A percentile compares a stretch with the other conserved stretches of the same genome.
These are phyloP conservation scores for Glebionis coronaria DNA, from an alignment of 129 eudicot species.

Conservation along the genomic window DNA sequence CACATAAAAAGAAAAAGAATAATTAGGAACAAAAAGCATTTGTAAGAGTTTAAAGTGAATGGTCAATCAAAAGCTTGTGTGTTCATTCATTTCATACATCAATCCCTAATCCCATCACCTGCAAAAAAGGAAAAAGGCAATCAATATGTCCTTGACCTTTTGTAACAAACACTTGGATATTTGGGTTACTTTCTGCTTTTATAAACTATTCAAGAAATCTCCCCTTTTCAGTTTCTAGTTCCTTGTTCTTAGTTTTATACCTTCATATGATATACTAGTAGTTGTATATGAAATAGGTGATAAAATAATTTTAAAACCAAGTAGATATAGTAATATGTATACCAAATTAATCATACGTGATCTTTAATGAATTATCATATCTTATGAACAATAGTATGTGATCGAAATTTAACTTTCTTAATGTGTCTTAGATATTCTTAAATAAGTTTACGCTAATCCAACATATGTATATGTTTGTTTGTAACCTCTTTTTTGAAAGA, in stretches of 20 bases:
- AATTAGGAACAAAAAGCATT: constrained; percentile 34
- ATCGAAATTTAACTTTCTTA: background rate
- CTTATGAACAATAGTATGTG: background rate
- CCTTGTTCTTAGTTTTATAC: constrained; percentile 19
- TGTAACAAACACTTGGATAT: constrained; percentile 24
- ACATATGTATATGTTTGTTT: no score
- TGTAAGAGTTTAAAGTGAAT: constrained; percentile 32
- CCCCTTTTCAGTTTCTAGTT: constrained; percentile 18
- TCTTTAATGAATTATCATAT: background rate
- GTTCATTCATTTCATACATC: constrained; percentile 36
- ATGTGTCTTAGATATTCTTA: background rate
- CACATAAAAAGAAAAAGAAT: constrained; percentile 27
- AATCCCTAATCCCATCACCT: constrained; percentile 41
- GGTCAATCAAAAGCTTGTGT: constrained; percentile 40
- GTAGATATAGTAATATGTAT: background rate
- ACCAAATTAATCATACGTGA: background rate
- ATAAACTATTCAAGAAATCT: constrained; percentile 10
- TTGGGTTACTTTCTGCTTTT: constrained; percentile 3
- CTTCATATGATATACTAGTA: no score
- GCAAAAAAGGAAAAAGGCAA: constrained; percentile 27
- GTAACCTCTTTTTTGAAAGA: no score
- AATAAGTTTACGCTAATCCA: no score
- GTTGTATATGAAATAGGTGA: no score
- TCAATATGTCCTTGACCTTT: constrained; percentile 32
- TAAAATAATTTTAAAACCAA: constrained; percentile 1